Evolutionary conservation across 306 rosid genomes (phyloP).

Genomic region (Cicer yamashitae): DNA sequence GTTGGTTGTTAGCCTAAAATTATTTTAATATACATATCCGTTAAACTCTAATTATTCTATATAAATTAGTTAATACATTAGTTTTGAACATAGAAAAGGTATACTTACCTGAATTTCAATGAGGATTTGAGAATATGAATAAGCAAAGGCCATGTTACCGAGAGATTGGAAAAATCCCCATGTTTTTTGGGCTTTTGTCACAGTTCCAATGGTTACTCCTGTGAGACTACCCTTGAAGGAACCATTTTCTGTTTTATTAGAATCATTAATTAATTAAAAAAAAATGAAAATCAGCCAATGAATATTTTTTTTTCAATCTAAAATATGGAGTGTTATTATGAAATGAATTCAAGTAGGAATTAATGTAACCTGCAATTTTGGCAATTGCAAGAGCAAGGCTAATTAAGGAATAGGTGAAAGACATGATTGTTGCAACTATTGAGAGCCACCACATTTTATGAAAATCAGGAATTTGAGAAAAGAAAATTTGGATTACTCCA

Average conservation of each 20-base stretch:
- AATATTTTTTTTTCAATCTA: neutral
- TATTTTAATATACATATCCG: no score
- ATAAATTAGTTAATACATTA: neutral
- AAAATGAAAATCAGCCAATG: neutral
- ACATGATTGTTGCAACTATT: slow-evolving; percentile 61
- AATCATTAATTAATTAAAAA: neutral
- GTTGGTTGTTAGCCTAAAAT: no score
- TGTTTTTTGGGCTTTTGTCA: slow-evolving; percentile 48
- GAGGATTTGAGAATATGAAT: slow-evolving; percentile 58
- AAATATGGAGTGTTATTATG: neutral
- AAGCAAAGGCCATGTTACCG: slow-evolving; percentile 71
- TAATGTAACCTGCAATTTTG: slow-evolving; percentile 55
- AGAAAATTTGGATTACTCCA: slow-evolving; percentile 54
- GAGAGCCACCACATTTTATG: slow-evolving; percentile 70
- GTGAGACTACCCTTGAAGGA: slow-evolving; percentile 55
- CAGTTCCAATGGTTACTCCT: slow-evolving; percentile 49
- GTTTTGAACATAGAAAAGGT: neutral
- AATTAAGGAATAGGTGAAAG: slow-evolving; percentile 59
- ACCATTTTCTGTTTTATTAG: slow-evolving; percentile 53
- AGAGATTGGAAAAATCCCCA: slow-evolving; percentile 65
- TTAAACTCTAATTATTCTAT: no score
- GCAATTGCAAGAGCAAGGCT: slow-evolving; percentile 63
- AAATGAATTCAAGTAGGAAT: neutral
- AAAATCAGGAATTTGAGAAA: slow-evolving; percentile 66
- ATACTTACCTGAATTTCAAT: slow-evolving; percentile 65